A percentile compares a stretch with the other conserved stretches of the same genome.
phyloP scores from a whole-genome alignment of 192 early-diverging fungal species.

The Spizellomyces sp. region DNA sequence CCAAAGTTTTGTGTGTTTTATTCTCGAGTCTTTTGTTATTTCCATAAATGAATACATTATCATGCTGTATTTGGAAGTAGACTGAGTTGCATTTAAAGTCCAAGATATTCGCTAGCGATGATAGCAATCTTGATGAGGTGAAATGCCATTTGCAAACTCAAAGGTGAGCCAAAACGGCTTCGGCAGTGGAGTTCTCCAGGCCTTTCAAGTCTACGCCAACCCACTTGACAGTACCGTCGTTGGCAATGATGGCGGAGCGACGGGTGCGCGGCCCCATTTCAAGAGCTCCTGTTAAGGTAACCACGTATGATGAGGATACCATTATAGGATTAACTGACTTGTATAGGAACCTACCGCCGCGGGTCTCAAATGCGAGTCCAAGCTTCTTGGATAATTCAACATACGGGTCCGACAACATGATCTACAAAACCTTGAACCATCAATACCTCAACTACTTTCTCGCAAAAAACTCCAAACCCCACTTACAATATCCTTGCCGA shows the following conservation, averaged over 20 bases:
- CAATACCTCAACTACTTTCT: not conserved
- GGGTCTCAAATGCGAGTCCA: constrained; percentile 61
- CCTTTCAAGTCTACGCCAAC: constrained; percentile 69
- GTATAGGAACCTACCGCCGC: not conserved
- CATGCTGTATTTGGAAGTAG: too few species aligned
- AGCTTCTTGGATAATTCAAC: constrained; percentile 67
- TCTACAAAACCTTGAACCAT: constrained; percentile 5
- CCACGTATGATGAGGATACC: not conserved
- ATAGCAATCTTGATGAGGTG: too few species aligned
- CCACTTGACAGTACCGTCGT: constrained; percentile 73
- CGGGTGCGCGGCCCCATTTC: constrained; percentile 49
- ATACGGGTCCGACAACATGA: constrained; percentile 79
- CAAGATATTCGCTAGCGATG: too few species aligned
- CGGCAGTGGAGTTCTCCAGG: constrained; percentile 54
- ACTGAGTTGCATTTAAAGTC: too few species aligned
- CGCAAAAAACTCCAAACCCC: not conserved
- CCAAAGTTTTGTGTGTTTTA: too few species aligned
- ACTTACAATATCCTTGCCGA: constrained; percentile 50
- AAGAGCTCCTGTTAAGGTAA: not conserved
- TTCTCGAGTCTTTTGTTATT: too few species aligned
- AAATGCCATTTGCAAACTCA: constrained; percentile 26
- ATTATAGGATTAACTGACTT: not conserved
- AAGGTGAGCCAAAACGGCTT: constrained; percentile 57
- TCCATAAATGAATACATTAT: too few species aligned
- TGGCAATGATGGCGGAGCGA: constrained; percentile 72